phyloP scores from a whole-genome alignment of 1,139 yeast genomes.

The Waltiozyma sp. region DNA sequence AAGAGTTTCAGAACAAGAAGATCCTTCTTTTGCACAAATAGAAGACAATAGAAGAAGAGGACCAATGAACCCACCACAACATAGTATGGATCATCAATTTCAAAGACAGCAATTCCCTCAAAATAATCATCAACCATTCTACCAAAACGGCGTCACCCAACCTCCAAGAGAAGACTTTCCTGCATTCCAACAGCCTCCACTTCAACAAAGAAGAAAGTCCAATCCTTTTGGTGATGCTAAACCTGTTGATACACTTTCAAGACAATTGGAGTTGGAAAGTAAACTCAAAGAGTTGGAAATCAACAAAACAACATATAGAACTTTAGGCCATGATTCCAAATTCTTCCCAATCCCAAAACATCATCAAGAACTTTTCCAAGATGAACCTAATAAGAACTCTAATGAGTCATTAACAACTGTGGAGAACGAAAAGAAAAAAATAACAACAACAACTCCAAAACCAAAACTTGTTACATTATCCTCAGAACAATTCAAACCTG shows the following conservation, averaged over 20 bases:
- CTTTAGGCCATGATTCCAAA: constrained; percentile 24
- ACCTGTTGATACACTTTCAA: constrained; percentile 40
- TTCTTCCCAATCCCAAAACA: neutral
- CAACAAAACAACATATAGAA: constrained; percentile 49
- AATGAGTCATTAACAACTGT: too few species aligned
- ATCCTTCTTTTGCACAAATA: constrained; percentile 13
- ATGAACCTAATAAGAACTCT: too few species aligned
- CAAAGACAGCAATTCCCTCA: neutral
- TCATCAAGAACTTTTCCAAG: neutral
- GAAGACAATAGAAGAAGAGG: constrained; percentile 1
- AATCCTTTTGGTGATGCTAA: constrained; percentile 46
- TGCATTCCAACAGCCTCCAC: constrained; percentile 11
- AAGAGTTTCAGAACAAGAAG: constrained; percentile 11
- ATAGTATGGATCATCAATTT: constrained; percentile 1
- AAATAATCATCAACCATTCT: constrained; percentile 10
- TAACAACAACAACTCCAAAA: neutral
- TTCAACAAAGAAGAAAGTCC: constrained; percentile 19
- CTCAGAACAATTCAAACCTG: constrained; percentile 8
- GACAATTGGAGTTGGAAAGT: constrained; percentile 35
- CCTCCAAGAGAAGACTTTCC: constrained; percentile 19
- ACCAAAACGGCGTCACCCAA: constrained; percentile 21
- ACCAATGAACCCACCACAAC: constrained; percentile 2
- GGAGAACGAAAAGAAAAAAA: neutral
- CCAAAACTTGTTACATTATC: neutral
- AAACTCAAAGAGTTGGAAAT: constrained; percentile 35